Evolutionary conservation across 1,284 basidiomycete species (phyloP), one percentile per base, ranked within the genome.

Genomic region (Takashimella koratensis): DNA sequence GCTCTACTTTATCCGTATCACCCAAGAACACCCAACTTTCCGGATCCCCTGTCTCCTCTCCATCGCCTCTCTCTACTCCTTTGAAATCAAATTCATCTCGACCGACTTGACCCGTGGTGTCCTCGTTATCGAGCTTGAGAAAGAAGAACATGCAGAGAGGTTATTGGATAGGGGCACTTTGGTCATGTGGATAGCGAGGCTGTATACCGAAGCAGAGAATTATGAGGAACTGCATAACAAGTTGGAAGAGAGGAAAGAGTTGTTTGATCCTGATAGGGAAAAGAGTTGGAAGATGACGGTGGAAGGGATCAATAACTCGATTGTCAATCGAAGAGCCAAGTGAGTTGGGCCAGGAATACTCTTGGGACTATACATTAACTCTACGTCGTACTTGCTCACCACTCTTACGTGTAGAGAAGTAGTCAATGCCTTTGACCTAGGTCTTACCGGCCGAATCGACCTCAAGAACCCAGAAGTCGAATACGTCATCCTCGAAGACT

Each of bases 401-500:
- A 16, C 8, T 36, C 30, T 36, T 16, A 36, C 30, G 8, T 16
- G 16, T 8, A 36, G 30, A 16, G 16, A 36, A 36, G 81, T 90
- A 40, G 85, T 96, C 54, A 85, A 94, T 36, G 30, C 8, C 16
- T 8, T 36, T 8, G 16, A 36, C 30, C 30, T 97, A 86, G 83
- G 78, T 21, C 85, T 95, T 57, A 70, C 81, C 56, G 94, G 94
- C 4, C 83, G 83, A 60, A 91, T 97, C 62, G 84, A 88, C 54
- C 83, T 98, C 81, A 86, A 86, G 59, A 80, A 80, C 27, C 89
- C 96, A 0, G 83, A 93, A 36, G 82, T 94, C 27, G 82, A 84
- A 23, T 79, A 94, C 51, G 83, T 85, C 3, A 84, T 88, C 39
- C 89, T 89, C 58, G 95, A 98, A 78, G 96, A 98, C 78, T 97